These are phyloP conservation scores for Mycena venus DNA, from an alignment of 768 basidiomycete genomes.

Conservation along the genomic window DNA sequence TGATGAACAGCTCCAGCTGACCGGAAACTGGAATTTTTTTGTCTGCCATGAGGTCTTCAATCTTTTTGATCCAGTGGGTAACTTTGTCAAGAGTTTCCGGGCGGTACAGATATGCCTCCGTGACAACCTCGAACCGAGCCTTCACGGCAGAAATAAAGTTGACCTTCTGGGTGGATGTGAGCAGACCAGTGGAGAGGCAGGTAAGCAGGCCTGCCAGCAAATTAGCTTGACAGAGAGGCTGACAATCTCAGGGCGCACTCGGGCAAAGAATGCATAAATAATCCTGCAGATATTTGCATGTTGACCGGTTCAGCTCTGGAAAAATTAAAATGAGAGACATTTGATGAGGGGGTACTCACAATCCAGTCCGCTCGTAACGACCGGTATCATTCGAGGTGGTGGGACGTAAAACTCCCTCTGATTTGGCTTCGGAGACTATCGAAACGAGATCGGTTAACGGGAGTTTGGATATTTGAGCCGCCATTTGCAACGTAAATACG, in stretches of 20 bases:
- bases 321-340: conserved; percentile 1
- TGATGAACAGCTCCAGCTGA: conserved; percentile 66
- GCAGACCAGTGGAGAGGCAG: conserved; percentile 63
- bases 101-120: conserved; percentile 65
- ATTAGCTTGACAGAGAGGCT: neutral
- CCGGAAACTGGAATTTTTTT: conserved; percentile 50
- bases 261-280: conserved; percentile 33
- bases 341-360: conserved; percentile 29
- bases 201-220: conserved; percentile 54
- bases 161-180: conserved; percentile 72
- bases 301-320: conserved; percentile 25
- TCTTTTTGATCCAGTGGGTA: conserved; percentile 49
- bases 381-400: conserved; percentile 46
- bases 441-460: neutral
- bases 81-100: conserved; percentile 51
- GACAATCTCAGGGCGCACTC: conserved; percentile 27
- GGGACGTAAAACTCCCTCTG: conserved; percentile 36
- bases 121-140: conserved; percentile 59
- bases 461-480: conserved; percentile 3
- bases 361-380: conserved; percentile 40
- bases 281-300: conserved; percentile 36
- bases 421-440: neutral
- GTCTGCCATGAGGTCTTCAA: conserved; percentile 47
- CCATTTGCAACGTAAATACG: neutral
- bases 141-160: conserved; percentile 62